A percentile compares a stretch with the other conserved stretches of the same genome.
Conservation (phyloP, 805 yeast genomes). For the Lipomyces kockii region DNA sequence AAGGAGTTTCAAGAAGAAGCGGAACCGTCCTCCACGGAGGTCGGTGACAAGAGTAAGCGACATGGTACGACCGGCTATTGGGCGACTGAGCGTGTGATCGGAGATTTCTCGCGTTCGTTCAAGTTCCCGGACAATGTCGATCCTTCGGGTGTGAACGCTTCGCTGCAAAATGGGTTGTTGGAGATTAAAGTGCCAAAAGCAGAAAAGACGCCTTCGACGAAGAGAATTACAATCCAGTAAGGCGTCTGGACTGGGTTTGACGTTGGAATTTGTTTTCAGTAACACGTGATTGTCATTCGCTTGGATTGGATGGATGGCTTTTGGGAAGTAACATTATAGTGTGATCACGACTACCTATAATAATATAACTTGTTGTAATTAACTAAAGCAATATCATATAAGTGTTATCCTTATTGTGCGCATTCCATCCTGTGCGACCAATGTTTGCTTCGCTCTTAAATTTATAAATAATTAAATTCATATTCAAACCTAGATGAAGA, state of each 20-base stretch:
- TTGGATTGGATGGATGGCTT: background rate
- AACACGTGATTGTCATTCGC: background rate
- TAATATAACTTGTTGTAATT: too few species aligned
- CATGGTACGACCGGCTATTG: slow-evolving; percentile 17
- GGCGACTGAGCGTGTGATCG: slow-evolving; percentile 35
- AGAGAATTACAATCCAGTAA: slow-evolving; percentile 13
- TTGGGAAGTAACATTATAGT: too few species aligned
- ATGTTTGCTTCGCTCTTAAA: background rate
- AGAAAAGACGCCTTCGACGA: slow-evolving; percentile 5
- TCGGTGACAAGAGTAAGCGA: slow-evolving; percentile 3
- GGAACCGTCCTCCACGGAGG: background rate
- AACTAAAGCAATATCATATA: background rate
- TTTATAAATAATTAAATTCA: too few species aligned
- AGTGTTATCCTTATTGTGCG: too few species aligned
- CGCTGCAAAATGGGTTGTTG: slow-evolving; percentile 33
- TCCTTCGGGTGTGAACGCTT: slow-evolving; percentile 29
- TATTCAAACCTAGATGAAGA: background rate
- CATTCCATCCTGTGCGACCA: background rate
- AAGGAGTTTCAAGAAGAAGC: slow-evolving; percentile 22
- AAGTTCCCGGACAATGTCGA: slow-evolving; percentile 35
- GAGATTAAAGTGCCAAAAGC: slow-evolving; percentile 34
- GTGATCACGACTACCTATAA: background rate
- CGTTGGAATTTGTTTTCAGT: background rate
- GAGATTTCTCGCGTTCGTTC: slow-evolving; percentile 35
- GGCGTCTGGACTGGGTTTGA: background rate